Conservation (phyloP, 805 yeast genomes). For the Myxozyma lipomycoides region DNA sequence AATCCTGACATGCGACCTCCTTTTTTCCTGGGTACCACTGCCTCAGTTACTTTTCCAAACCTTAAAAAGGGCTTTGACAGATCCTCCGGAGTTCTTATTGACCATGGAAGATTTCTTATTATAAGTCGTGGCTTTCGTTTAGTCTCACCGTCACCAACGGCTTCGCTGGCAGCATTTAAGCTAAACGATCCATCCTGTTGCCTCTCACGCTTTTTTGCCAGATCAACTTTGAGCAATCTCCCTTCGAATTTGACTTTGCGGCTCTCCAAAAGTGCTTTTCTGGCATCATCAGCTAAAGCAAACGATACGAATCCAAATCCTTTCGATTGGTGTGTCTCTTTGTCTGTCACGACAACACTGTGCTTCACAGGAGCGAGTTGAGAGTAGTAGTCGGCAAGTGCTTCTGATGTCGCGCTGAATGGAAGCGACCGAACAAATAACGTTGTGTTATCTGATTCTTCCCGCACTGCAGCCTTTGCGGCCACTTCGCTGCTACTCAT, state of each 20-base stretch:
- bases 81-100: constrained; percentile 71
- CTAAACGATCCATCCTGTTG: too few species aligned
- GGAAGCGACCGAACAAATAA: constrained; percentile 87
- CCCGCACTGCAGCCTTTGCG: too few species aligned
- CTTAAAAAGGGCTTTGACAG: constrained; percentile 65
- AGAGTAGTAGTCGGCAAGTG: constrained; percentile 78
- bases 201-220: constrained; percentile 91
- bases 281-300: constrained; percentile 77
- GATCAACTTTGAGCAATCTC: constrained; percentile 67
- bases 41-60: constrained; percentile 85
- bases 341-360: constrained; percentile 83
- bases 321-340: constrained; percentile 63
- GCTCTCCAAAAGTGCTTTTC: constrained; percentile 64
- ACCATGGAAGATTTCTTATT: constrained; percentile 93
- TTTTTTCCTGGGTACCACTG: constrained; percentile 78
- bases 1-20: constrained; percentile 92
- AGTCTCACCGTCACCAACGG: constrained; percentile 37
- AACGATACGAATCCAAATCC: constrained; percentile 97
- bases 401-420: constrained; percentile 70
- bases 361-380: constrained; percentile 93
- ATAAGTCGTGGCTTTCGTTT: constrained; percentile 83
- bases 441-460: constrained; percentile 40
- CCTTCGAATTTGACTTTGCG: constrained; percentile 63
- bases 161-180: constrained; percentile 19
- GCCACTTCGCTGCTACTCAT: too few species aligned